phyloP scores from a whole-genome alignment of 257 asterid genomes.

The Nicotiana knightiana region DNA sequence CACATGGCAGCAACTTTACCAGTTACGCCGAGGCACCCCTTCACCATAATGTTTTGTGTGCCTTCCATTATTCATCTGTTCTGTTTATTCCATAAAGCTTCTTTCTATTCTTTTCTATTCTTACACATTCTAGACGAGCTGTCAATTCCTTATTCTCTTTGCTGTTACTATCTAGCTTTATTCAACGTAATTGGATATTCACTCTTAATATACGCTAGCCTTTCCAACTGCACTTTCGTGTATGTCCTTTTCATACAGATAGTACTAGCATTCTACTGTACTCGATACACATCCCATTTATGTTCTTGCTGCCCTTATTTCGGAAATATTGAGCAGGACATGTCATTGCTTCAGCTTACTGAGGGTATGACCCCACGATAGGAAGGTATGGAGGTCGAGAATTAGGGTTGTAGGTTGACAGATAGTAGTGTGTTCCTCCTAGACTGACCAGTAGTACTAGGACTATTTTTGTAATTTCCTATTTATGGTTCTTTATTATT shows the following conservation, averaged over 20 bases:
- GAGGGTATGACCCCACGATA: no score
- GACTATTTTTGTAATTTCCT: no score
- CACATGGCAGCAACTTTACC: no score
- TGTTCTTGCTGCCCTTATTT: background rate
- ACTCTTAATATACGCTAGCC: background rate
- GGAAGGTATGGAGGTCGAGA: no score
- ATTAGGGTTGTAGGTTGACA: no score
- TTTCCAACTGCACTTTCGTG: background rate
- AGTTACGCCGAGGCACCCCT: no score
- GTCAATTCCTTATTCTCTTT: background rate
- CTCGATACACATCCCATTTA: background rate
- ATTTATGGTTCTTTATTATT: no score
- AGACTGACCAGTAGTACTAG: no score
- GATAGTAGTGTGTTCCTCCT: no score
- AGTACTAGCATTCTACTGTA: background rate
- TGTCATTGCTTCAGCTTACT: no score
- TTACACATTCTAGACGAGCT: background rate
- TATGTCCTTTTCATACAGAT: background rate
- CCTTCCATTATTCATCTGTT: background rate
- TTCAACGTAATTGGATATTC: slow-evolving; percentile 2
- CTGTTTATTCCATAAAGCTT: background rate
- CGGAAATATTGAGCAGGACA: background rate
- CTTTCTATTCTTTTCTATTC: background rate
- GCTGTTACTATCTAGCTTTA: background rate
- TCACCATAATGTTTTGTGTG: slow-evolving; percentile 4